phyloP scores from a whole-genome alignment of 2,329 filamentous ascomycete species.

The Pestalotiopsis sp. region DNA sequence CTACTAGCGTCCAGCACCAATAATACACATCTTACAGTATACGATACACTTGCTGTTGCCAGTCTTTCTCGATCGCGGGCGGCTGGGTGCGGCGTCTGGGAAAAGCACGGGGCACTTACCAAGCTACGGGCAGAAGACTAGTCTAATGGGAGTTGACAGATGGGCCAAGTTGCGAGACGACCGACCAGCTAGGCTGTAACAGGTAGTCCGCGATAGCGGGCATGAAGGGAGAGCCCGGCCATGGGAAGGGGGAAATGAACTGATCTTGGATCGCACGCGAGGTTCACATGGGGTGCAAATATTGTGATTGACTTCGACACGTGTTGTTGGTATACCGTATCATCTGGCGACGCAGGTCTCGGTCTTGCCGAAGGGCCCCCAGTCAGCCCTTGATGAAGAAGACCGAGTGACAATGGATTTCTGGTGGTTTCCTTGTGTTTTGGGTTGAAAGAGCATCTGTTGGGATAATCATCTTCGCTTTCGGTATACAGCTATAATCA shows the following conservation, averaged over 20 bases:
- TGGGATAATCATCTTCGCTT: background rate
- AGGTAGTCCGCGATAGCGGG: background rate
- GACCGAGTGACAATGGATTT: background rate
- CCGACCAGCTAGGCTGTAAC: background rate
- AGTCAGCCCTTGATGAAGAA: background rate
- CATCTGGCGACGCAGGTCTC: background rate
- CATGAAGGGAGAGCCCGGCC: conserved; percentile 2
- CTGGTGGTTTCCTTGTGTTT: background rate
- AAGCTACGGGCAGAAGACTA: background rate
- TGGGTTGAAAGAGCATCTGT: background rate
- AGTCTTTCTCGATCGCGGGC: background rate
- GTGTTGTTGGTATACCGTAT: background rate
- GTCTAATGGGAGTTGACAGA: background rate
- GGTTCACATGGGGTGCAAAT: background rate
- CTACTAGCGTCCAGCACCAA: background rate
- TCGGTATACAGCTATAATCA: background rate
- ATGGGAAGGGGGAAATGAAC: background rate
- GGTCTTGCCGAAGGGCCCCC: background rate
- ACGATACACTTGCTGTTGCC: too few relatives aligned
- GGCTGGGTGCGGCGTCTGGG: background rate
- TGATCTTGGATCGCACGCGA: background rate
- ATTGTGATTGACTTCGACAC: background rate
- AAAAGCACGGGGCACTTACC: background rate
- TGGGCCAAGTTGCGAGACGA: background rate
- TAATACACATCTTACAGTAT: background rate